phyloP scores from a whole-genome alignment of 1,284 basidiomycete species.

The Pterula multifida region DNA sequence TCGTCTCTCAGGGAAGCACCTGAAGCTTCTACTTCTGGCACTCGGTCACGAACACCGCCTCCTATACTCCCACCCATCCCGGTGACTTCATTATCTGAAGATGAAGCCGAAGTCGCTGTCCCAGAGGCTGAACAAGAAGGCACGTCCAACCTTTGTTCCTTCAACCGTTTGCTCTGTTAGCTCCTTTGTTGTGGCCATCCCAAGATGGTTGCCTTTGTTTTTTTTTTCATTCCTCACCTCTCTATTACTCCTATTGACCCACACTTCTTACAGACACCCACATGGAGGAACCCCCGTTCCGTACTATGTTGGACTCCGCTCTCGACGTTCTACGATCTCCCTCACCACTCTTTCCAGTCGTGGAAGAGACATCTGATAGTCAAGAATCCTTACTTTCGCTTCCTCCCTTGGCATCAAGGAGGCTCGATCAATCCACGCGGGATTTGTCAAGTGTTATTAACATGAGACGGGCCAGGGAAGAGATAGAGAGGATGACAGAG shows the following conservation, averaged over 20 bases:
- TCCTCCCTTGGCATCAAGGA: not conserved
- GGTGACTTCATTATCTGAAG: slow-evolving; percentile 6
- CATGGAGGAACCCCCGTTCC: not conserved
- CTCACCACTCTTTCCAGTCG: not conserved
- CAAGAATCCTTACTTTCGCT: not conserved
- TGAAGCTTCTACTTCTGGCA: slow-evolving; percentile 14
- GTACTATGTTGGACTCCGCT: not conserved
- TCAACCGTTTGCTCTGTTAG: not conserved
- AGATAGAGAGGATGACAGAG: not conserved
- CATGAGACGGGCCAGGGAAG: not conserved
- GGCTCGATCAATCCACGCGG: not conserved
- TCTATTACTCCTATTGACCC: no score
- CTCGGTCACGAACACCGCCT: slow-evolving; percentile 15
- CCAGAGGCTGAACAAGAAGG: not conserved
- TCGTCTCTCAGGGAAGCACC: slow-evolving; percentile 28
- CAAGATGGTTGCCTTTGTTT: no score
- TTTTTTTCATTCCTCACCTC: no score
- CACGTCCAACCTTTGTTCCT: not conserved
- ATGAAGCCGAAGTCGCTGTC: not conserved
- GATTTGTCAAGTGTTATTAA: not conserved
- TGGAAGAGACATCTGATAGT: not conserved
- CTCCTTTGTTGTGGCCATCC: no score
- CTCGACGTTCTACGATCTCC: not conserved
- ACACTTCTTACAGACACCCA: not conserved
- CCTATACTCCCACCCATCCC: slow-evolving; percentile 24